These are phyloP conservation scores for Phlebiopsis flavidoalba DNA, from an alignment of 768 basidiomycete species.

Conservation along the genomic window DNA sequence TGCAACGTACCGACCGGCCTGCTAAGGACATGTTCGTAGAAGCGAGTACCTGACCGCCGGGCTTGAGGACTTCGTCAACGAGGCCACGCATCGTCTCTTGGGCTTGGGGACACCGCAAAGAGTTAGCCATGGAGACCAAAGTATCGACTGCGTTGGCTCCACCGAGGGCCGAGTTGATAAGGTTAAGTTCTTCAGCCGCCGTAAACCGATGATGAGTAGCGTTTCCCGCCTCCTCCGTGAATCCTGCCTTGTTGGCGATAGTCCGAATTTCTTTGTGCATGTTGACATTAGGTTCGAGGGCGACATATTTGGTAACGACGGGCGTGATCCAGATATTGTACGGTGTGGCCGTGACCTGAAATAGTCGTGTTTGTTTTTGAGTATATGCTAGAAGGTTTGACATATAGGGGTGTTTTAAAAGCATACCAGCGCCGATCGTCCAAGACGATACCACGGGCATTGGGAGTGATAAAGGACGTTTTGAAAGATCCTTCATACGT, in stretches of 20 bases:
- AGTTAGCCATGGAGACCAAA: slow-evolving; percentile 56
- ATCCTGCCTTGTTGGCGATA: slow-evolving; percentile 46
- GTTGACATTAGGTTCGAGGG: slow-evolving; percentile 61
- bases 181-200: slow-evolving; percentile 53
- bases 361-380: not conserved
- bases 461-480: slow-evolving; percentile 40
- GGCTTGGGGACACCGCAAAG: slow-evolving; percentile 63
- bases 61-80: slow-evolving; percentile 47
- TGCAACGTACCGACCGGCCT: slow-evolving; percentile 43
- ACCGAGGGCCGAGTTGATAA: slow-evolving; percentile 40
- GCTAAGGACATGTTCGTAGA: slow-evolving; percentile 64
- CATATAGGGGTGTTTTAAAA: not conserved
- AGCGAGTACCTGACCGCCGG: slow-evolving; percentile 62
- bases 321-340: slow-evolving; percentile 52
- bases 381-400: not conserved
- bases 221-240: slow-evolving; percentile 42
- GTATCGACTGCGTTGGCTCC: slow-evolving; percentile 45
- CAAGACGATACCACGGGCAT: slow-evolving; percentile 57
- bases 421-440: slow-evolving; percentile 64
- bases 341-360: slow-evolving; percentile 59
- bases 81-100: slow-evolving; percentile 43
- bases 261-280: slow-evolving; percentile 58
- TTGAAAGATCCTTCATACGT: slow-evolving; percentile 38
- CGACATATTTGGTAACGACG: slow-evolving; percentile 62
- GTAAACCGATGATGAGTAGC: slow-evolving; percentile 53